A percentile compares a stretch with the other conserved stretches of the same genome.
phyloP scores from a whole-genome alignment of 2,329 filamentous ascomycete species.

The Fusarium redolens region DNA sequence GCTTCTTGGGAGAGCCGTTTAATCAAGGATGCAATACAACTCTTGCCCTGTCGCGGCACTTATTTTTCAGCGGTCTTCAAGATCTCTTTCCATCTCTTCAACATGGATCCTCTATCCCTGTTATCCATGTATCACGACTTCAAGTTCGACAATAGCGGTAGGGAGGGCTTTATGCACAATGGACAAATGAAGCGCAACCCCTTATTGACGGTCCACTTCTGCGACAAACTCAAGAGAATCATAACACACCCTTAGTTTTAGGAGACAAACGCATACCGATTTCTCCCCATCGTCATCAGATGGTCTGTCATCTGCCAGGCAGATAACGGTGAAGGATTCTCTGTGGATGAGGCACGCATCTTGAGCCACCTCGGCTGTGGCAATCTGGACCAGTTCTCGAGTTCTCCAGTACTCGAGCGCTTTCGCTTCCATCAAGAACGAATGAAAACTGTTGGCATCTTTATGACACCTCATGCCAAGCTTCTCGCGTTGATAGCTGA shows the following conservation, averaged over 20 bases:
- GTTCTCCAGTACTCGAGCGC: accelerated
- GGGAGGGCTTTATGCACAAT: neutral
- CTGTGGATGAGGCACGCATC: neutral
- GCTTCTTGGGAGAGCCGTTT: neutral
- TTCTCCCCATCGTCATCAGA: neutral
- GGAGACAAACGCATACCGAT: neutral
- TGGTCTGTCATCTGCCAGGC: neutral
- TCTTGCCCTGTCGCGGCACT: accelerated
- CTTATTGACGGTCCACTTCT: neutral
- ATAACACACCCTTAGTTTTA: conserved; percentile 4
- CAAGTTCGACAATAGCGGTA: neutral
- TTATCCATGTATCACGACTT: neutral
- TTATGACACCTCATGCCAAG: neutral
- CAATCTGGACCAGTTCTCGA: neutral
- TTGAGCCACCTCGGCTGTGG: neutral
- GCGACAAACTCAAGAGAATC: neutral
- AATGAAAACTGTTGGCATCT: accelerated
- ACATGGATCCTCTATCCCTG: neutral
- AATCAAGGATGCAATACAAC: neutral
- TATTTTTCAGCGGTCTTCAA: neutral
- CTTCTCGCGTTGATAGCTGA: neutral
- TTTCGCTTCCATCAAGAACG: neutral
- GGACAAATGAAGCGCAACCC: neutral
- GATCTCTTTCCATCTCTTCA: neutral
- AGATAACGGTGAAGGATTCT: neutral